Base-by-base conservation (phyloP, 352 stramenopile genomes). In the Peronospora farinosa region DNA sequence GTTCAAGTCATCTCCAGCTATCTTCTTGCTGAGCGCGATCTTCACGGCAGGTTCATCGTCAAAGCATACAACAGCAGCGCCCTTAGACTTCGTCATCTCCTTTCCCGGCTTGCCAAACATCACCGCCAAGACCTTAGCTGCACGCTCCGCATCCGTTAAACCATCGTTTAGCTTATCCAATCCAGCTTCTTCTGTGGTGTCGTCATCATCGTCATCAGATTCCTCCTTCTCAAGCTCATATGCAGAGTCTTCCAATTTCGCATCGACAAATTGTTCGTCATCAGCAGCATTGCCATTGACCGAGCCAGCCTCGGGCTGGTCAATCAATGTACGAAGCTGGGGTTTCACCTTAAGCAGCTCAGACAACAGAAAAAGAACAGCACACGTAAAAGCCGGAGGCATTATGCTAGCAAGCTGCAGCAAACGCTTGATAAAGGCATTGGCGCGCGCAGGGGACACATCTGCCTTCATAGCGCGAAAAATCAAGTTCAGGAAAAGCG, bases 401-500 rank as follows among this genome's bases (percentile, higher is more conserved):
- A 92, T 94, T 2, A 79, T 65, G 7, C 67, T 76, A 12, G 81
- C 78, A 21, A 95, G 71, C 71, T 96, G 83, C 25, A 96, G 51
- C 50, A 97, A 60, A 16, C 95, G 84, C 78, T 99, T 99, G n/a
- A 88, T 63, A 63, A 98, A 97, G 7, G 95, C 96, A 33, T 77
- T 63, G 1, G 87, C 70, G 19, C 97, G 79, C 13, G 80, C 78
- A 11, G 63, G 54, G 2, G 92, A 86, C 7, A 80, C 79, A 57
- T 99, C 96, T 13, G 80, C 78, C 64, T 98, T 98, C 54, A 99
- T 92, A 9, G 95, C 91, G 42, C 96, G 96, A 78, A 97, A 99
- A 30, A 98, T 58, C n/a, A 99, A 60, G 70, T 99, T 99, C 17
- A 99, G 81, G 47, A 98, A 98, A 45, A 98, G 76, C 12, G 95